Conservation (phyloP, 768 basidiomycete genomes). For the Udeniomyces megalosporus region DNA sequence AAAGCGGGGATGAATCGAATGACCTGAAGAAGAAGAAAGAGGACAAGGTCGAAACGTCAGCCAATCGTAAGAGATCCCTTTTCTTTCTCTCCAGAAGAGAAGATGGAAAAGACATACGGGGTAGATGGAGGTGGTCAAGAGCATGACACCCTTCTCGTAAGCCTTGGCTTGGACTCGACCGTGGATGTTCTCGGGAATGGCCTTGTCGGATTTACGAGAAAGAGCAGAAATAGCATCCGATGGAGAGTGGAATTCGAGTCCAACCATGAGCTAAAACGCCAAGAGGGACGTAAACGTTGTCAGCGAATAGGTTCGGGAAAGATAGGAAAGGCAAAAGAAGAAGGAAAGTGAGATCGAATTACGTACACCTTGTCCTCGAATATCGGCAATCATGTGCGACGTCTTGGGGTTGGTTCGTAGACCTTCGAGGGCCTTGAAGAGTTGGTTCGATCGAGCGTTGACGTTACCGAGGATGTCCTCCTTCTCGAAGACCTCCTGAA, state of each 20-base stretch:
- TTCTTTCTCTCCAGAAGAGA: not conserved
- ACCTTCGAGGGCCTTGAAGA: slow-evolving; percentile 45
- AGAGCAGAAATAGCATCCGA: slow-evolving; percentile 18
- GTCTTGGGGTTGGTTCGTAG: slow-evolving; percentile 43
- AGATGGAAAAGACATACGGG: slow-evolving; percentile 32
- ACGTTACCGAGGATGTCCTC: slow-evolving; percentile 77
- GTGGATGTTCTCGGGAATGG: slow-evolving; percentile 43
- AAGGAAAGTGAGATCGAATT: slow-evolving; percentile 33
- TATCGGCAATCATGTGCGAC: slow-evolving; percentile 42
- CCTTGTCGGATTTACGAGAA: slow-evolving; percentile 23
- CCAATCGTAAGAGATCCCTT: slow-evolving; percentile 11
- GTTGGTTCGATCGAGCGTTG: slow-evolving; percentile 53
- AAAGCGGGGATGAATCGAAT: slow-evolving; percentile 86
- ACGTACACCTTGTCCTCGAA: slow-evolving; percentile 63
- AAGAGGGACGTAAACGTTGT: no score
- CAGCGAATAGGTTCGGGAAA: not conserved
- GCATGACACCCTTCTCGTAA: slow-evolving; percentile 67
- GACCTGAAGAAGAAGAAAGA: slow-evolving; percentile 25
- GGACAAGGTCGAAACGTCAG: not conserved
- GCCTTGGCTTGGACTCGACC: slow-evolving; percentile 58
- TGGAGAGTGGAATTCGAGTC: slow-evolving; percentile 19
- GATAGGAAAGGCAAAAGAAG: not conserved
- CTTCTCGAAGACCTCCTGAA: slow-evolving; percentile 38
- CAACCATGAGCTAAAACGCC: slow-evolving; percentile 4
- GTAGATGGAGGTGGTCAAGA: slow-evolving; percentile 77